Conservation (phyloP, 495 filamentous ascomycete species). For the Neurospora sp. region DNA sequence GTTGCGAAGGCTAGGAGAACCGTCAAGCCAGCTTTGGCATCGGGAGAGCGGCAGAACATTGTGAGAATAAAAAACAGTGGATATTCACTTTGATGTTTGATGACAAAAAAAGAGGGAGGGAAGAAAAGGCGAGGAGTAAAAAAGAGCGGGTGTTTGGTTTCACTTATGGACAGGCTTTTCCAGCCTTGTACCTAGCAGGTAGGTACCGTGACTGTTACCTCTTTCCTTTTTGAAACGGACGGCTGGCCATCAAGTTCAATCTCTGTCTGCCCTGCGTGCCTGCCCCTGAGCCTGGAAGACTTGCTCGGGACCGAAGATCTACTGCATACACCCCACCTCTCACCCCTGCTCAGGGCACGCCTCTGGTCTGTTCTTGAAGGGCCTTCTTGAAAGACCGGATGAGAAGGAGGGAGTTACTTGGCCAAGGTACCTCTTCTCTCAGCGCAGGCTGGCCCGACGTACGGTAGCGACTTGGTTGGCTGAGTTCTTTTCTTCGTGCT, state of each 20-base stretch:
- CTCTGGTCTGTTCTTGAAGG: background rate
- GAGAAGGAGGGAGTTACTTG: background rate
- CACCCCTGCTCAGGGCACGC: background rate
- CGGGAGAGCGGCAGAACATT: background rate
- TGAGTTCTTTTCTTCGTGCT: background rate
- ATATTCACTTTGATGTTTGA: background rate
- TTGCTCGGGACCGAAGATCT: background rate
- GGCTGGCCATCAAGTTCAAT: background rate
- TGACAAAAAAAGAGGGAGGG: background rate
- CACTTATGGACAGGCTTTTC: background rate
- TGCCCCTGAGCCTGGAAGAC: background rate
- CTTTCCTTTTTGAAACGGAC: background rate
- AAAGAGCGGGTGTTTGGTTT: background rate
- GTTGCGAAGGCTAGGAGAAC: background rate
- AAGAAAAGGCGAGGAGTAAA: background rate
- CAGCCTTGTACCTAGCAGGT: background rate
- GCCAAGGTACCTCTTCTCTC: background rate
- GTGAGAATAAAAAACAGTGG: no score
- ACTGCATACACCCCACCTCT: background rate
- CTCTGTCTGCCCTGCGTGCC: background rate
- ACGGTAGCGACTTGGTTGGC: background rate
- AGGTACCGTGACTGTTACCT: background rate
- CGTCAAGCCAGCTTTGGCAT: background rate
- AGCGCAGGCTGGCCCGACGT: background rate
- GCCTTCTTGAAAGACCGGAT: background rate